Evolutionary conservation across 305 asterid species (phyloP).

Genomic region (Fraxinus sp.): DNA sequence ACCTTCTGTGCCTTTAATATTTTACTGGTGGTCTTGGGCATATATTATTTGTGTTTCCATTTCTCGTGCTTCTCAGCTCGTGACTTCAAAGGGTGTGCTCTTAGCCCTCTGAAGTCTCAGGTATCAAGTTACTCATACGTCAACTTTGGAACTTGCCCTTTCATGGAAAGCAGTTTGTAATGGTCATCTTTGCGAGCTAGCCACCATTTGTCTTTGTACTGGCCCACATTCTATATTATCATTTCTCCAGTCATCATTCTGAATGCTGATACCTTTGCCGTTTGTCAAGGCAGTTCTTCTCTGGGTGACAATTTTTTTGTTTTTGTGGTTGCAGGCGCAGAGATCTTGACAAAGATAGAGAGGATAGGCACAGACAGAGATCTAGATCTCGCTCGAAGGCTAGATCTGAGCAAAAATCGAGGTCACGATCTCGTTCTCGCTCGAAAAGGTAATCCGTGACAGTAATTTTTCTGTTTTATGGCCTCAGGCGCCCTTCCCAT

Average conservation of each 20-base stretch:
- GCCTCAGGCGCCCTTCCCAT: not conserved
- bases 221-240: not conserved
- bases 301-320: not conserved
- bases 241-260: conserved; percentile 10
- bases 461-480: conserved; percentile 7
- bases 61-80: conserved; percentile 1
- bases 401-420: conserved; percentile 67
- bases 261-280: not conserved
- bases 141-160: conserved; percentile 1
- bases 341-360: conserved; percentile 72
- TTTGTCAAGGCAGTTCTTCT: conserved; percentile 6
- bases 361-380: conserved; percentile 65
- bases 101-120: conserved; percentile 1
- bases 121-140: not conserved
- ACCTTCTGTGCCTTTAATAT: not conserved
- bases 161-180: not conserved
- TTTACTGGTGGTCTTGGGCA: not conserved
- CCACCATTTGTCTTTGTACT: conserved; percentile 9
- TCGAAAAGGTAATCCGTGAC: conserved; percentile 60
- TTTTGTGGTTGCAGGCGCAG: conserved; percentile 51
- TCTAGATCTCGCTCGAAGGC: conserved; percentile 71
- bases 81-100: not conserved
- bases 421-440: conserved; percentile 80
- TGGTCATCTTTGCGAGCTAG: not conserved
- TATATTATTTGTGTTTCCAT: not conserved